phyloP scores from a whole-genome alignment of 1,284 basidiomycete genomes.

The Ganoderma sinense region DNA sequence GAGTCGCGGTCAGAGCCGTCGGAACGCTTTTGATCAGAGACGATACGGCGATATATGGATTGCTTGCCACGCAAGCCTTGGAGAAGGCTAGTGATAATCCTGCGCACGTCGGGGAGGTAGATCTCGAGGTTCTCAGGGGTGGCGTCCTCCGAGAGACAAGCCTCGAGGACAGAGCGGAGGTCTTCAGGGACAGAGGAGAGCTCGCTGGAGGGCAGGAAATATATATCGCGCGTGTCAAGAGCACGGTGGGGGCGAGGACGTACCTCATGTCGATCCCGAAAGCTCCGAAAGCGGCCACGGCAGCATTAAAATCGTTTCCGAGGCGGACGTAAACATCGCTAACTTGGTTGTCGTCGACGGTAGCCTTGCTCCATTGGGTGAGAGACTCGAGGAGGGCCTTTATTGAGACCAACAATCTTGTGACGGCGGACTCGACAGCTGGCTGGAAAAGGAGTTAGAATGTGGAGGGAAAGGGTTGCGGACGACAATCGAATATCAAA shows the following conservation, averaged over 20 bases:
- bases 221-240: slow-evolving; percentile 10
- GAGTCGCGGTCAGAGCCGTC: slow-evolving; percentile 56
- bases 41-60: slow-evolving; percentile 75
- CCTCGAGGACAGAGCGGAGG: slow-evolving; percentile 88
- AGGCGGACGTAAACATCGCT: slow-evolving; percentile 97
- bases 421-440: slow-evolving; percentile 91
- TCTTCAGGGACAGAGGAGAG: slow-evolving; percentile 90
- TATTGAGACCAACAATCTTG: slow-evolving; percentile 92
- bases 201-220: slow-evolving; percentile 62
- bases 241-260: slow-evolving; percentile 9
- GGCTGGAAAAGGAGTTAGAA: slow-evolving; percentile 49
- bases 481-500: not conserved
- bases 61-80: slow-evolving; percentile 95
- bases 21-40: slow-evolving; percentile 60
- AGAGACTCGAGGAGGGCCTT: slow-evolving; percentile 94
- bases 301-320: slow-evolving; percentile 97
- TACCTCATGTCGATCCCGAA: slow-evolving; percentile 93
- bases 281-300: slow-evolving; percentile 86
- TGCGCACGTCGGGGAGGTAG: slow-evolving; percentile 91
- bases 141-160: slow-evolving; percentile 91
- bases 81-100: slow-evolving; percentile 92
- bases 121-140: slow-evolving; percentile 85
- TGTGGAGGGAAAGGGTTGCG: not conserved
- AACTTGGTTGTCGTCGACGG: slow-evolving; percentile 84
- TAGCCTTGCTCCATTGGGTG: slow-evolving; percentile 85